Base-by-base conservation (phyloP, 495 filamentous ascomycete species). In the Aspergillus campestris region DNA sequence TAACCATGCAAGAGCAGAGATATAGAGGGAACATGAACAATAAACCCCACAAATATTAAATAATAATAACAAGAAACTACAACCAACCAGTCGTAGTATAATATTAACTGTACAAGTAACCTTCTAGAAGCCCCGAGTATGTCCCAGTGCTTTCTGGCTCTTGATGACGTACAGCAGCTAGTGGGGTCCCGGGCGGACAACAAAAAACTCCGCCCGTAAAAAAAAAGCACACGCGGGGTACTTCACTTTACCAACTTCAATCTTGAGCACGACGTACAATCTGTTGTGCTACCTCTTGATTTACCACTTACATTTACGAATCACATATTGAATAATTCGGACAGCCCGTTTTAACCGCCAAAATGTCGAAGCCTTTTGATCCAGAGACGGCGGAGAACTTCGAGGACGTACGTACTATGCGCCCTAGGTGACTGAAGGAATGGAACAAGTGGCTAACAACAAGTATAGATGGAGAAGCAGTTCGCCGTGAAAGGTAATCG, bases 401-500 rank as follows among this genome's bases (percentile, higher is more conserved):
- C 42, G 83, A 88, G 60, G 86, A 88, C 71, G 85, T 86, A 65
- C 15, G 79, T 57, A 12, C 35, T 24, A 27, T 30, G 41, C 40
- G 37, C 6, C n/a, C 36, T 15, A 13, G 13, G 32, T 37, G 42
- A 40, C 15, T 31, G 10, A 12, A 31, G 30, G 29, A 14, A 12
- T 10, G 28, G 24, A 24, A 7, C 6, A 45, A 46, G 48, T 31
- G 4, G 39, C 65, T 70, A 30, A 70, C 53, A 34, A 45, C 45
- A 43, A 8, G 27, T 38, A 40, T 48, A 98, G 88, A 95, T 98
- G 61, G 92, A 99, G 78, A 96, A 95, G 75, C 94, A 97, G 67
- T 99, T 99, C 57, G 92, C 94, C 31, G 92, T 99, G 55, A 97
- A 97, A 75, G 86, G 87, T 87, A 57, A 15, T 30, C 30, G n/a